A percentile compares a stretch with the other conserved stretches of the same genome.
These are phyloP conservation scores for Beta vulgaris DNA, from an alignment of 148 eudicot genomes.

Conservation along the genomic window DNA sequence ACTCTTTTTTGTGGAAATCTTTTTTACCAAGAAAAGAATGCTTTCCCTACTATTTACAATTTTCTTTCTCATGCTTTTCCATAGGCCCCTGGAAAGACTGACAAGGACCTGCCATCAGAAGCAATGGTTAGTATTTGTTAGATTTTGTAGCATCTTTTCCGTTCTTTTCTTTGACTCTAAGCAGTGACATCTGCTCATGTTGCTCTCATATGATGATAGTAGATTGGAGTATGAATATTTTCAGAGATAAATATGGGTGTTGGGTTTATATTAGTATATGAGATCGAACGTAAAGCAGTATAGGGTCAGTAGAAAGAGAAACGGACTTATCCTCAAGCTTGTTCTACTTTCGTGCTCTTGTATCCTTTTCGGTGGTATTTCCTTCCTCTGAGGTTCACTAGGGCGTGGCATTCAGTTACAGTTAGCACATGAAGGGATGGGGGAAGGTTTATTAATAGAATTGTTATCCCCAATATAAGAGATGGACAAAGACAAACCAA, in stretches of 20 bases:
- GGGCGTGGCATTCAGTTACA: no score
- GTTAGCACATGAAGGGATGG: no score
- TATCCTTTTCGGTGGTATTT: no score
- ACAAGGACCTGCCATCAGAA: conserved; percentile 87
- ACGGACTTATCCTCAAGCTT: not conserved
- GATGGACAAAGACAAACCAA: no score
- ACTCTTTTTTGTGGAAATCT: not conserved
- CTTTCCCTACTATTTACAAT: not conserved
- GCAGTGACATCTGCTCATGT: not conserved
- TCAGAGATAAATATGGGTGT: not conserved
- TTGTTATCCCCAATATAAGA: no score
- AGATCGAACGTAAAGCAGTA: not conserved
- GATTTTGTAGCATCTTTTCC: not conserved
- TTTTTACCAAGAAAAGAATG: not conserved
- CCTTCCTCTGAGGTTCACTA: no score
- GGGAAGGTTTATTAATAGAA: no score
- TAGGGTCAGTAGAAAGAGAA: not conserved
- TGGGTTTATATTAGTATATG: not conserved
- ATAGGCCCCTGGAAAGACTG: conserved; percentile 95
- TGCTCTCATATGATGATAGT: not conserved
- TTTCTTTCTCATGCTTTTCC: conserved; percentile 6
- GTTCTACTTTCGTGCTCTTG: not conserved
- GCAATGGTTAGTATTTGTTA: conserved; percentile 58
- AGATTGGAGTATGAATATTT: not conserved
- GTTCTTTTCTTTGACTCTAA: not conserved